Evolutionary conservation across 805 yeast species (phyloP).

Genomic region (Lipomyces orientalis): DNA sequence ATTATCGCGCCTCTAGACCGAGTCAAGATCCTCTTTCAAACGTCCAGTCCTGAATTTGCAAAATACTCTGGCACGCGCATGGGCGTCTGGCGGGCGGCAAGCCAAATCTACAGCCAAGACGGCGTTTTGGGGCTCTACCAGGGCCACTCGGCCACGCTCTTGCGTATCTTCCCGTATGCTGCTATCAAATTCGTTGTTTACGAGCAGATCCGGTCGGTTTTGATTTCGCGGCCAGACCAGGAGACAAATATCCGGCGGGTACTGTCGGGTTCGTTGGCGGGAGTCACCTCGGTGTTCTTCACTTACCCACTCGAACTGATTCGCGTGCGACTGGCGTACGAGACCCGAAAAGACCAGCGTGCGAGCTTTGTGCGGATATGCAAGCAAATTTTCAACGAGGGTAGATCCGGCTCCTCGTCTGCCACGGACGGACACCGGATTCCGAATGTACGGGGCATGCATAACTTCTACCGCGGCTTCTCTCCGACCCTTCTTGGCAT

Average conservation of each 20-base stretch:
- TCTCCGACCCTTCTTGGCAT: constrained; percentile 92
- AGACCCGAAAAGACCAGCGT: constrained; percentile 55
- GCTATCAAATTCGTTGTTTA: constrained; percentile 96
- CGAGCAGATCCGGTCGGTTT: constrained; percentile 81
- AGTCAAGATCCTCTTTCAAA: constrained; percentile 92
- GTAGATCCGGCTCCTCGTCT: background rate
- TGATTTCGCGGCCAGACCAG: constrained; percentile 74
- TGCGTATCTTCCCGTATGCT: constrained; percentile 94
- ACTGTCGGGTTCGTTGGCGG: constrained; percentile 88
- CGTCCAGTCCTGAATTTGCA: constrained; percentile 86
- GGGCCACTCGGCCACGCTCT: constrained; percentile 92
- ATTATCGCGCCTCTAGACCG: constrained; percentile 94
- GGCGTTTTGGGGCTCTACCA: constrained; percentile 85
- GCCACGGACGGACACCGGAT: background rate
- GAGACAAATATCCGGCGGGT: constrained; percentile 85
- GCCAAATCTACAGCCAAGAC: constrained; percentile 66
- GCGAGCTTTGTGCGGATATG: constrained; percentile 26
- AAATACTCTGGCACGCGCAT: constrained; percentile 78
- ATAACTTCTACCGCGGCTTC: constrained; percentile 92
- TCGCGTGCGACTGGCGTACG: constrained; percentile 90
- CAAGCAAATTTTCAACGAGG: constrained; percentile 22
- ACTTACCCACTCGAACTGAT: constrained; percentile 93
- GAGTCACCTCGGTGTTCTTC: constrained; percentile 75
- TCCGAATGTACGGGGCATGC: constrained; percentile 43
- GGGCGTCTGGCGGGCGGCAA: constrained; percentile 78